Percentiles rank a stretch among this genome's conserved stretches.
Conservation (phyloP, 768 basidiomycete genomes). For the Tephrocybe sp. region DNA sequence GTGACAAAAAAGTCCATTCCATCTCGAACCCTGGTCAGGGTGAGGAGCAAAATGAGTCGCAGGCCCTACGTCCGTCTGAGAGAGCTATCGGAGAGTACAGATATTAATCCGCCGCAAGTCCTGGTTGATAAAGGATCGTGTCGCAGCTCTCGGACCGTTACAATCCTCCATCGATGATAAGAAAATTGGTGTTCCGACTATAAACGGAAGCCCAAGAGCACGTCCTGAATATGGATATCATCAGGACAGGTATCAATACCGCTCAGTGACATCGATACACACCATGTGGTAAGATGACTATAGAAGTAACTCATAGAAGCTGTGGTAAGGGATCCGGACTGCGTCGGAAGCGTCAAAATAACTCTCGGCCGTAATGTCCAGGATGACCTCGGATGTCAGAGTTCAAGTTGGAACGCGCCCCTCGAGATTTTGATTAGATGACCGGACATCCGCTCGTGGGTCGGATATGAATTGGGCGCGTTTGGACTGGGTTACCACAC, state of each 20-base stretch:
- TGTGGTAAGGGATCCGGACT: not conserved
- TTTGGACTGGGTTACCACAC: slow-evolving; percentile 7
- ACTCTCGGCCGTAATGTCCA: not conserved
- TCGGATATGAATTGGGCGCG: slow-evolving; percentile 14
- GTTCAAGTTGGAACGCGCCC: not conserved
- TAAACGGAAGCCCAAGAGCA: slow-evolving; percentile 6
- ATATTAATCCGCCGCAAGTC: not conserved
- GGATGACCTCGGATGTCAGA: not conserved
- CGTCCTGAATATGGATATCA: not conserved
- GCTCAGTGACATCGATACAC: slow-evolving; percentile 7
- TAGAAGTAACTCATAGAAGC: not conserved
- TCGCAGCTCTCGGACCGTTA: slow-evolving; percentile 4
- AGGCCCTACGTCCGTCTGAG: no score
- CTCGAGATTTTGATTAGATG: not conserved
- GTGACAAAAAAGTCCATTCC: no score
- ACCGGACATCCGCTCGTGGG: not conserved
- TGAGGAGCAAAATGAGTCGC: no score
- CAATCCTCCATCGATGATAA: slow-evolving; percentile 8
- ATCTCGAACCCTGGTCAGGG: no score
- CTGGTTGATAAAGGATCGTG: slow-evolving; percentile 13
- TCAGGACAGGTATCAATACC: slow-evolving; percentile 1
- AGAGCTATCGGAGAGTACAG: not conserved
- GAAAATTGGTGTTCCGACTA: not conserved
- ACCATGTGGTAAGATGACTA: slow-evolving; percentile 8
- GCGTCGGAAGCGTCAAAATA: not conserved